Evolutionary conservation across 1,284 basidiomycete species (phyloP).

Genomic region (Pulchroboletus neoregius): DNA sequence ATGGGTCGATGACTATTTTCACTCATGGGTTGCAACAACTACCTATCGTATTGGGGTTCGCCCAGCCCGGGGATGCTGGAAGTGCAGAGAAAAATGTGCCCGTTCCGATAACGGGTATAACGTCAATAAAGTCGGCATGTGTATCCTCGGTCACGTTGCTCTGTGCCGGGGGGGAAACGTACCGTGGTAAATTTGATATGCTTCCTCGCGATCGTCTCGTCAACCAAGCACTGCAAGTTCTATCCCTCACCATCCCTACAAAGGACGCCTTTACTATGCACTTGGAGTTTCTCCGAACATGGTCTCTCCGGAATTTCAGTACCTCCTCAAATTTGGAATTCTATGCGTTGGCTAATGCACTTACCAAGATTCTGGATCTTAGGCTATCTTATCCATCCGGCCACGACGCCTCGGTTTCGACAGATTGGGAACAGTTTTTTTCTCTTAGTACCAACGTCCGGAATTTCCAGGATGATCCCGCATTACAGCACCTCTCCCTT

Average conservation of each 20-base stretch:
- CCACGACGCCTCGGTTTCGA: slow-evolving; percentile 7
- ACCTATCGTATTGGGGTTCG: slow-evolving; percentile 33
- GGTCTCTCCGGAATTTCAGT: slow-evolving; percentile 45
- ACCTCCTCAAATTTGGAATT: slow-evolving; percentile 51
- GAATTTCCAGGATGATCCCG: slow-evolving; percentile 57
- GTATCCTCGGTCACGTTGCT: slow-evolving; percentile 45
- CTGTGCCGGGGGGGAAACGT: slow-evolving; percentile 45
- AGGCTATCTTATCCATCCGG: slow-evolving; percentile 16
- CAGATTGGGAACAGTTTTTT: slow-evolving; percentile 29
- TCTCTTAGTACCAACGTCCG: slow-evolving; percentile 40
- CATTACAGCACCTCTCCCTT: slow-evolving; percentile 42
- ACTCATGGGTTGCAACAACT: slow-evolving; percentile 59
- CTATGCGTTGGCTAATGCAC: slow-evolving; percentile 47
- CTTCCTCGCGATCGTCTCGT: slow-evolving; percentile 52
- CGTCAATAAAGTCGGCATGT: slow-evolving; percentile 40
- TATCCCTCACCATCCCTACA: slow-evolving; percentile 56
- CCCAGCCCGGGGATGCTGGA: slow-evolving; percentile 19
- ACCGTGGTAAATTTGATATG: slow-evolving; percentile 48
- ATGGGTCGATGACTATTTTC: slow-evolving; percentile 49
- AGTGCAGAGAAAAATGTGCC: slow-evolving; percentile 13
- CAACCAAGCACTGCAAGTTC: slow-evolving; percentile 53
- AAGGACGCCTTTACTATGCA: slow-evolving; percentile 58
- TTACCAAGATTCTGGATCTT: slow-evolving; percentile 51
- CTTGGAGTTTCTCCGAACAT: slow-evolving; percentile 50
- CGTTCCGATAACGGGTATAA: slow-evolving; percentile 32